A percentile compares a stretch with the other conserved stretches of the same genome.
These are phyloP conservation scores for Crithidia acanthocephali DNA, from an alignment of 208 protist genomes.

Conservation along the genomic window DNA sequence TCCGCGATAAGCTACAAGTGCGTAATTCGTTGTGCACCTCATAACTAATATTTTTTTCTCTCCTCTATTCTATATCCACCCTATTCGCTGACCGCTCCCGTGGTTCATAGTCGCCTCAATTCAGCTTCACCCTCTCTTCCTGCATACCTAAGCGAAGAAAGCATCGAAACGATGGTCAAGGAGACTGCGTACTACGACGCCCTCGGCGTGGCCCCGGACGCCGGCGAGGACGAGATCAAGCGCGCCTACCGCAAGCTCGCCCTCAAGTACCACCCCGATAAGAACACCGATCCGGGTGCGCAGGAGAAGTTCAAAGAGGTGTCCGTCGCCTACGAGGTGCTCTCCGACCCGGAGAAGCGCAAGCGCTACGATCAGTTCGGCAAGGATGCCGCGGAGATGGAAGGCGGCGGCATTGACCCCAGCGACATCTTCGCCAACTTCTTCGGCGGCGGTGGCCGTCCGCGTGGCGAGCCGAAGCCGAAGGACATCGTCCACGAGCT, in stretches of 20 bases:
- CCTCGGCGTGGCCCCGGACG: constrained; percentile 79
- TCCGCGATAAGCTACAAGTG: neutral
- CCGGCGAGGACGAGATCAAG: constrained; percentile 93
- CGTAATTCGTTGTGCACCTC: neutral
- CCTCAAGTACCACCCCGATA: constrained; percentile 96
- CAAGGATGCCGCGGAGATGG: constrained; percentile 96
- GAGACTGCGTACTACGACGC: constrained; percentile 93
- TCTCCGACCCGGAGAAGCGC: constrained; percentile 97
- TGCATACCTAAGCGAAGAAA: constrained; percentile 4
- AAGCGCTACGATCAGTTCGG: constrained; percentile 98
- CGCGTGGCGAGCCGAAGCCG: constrained; percentile 93
- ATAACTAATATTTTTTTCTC: neutral
- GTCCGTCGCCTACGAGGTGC: constrained; percentile 97
- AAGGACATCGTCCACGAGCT: constrained; percentile 96
- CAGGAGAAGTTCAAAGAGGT: constrained; percentile 96
- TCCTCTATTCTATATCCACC: neutral
- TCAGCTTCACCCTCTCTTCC: constrained; percentile 3
- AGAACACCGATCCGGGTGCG: constrained; percentile 87
- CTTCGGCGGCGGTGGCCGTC: constrained; percentile 88
- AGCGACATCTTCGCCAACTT: constrained; percentile 92
- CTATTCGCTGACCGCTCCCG: neutral
- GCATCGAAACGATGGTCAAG: constrained; percentile 76
- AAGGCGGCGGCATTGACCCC: constrained; percentile 88
- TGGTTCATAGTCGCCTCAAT: neutral
- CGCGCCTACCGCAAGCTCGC: constrained; percentile 93